Conservation (phyloP, 2,329 filamentous ascomycete genomes). For the Botryotinia calthae region DNA sequence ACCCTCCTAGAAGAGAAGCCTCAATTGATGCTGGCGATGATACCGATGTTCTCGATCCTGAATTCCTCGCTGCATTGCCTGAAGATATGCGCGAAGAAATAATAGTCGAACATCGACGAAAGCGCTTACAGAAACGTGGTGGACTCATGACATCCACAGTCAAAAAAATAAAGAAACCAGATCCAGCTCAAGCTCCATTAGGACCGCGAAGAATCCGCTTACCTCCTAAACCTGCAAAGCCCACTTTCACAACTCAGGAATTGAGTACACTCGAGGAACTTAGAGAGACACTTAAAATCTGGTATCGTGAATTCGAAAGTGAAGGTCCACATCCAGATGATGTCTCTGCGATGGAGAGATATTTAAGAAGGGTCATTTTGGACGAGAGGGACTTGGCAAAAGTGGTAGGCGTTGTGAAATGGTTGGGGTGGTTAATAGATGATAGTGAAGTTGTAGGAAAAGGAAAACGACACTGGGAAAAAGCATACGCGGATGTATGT, state of each 20-base stretch:
- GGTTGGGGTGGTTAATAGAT: constrained; percentile 59
- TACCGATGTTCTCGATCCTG: constrained; percentile 50
- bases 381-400: constrained; percentile 80
- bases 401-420: constrained; percentile 65
- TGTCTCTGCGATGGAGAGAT: constrained; percentile 69
- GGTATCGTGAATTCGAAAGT: constrained; percentile 68
- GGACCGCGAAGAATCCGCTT: constrained; percentile 43
- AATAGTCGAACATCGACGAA: constrained; percentile 66
- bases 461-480: constrained; percentile 47
- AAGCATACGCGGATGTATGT: constrained; percentile 47
- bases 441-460: constrained; percentile 38
- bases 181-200: constrained; percentile 19
- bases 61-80: constrained; percentile 79
- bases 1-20: constrained; percentile 43
- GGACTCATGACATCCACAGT: constrained; percentile 40
- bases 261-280: constrained; percentile 60
- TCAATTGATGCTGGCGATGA: constrained; percentile 64
- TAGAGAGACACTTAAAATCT: constrained; percentile 69
- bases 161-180: constrained; percentile 30
- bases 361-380: constrained; percentile 66
- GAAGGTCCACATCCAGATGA: constrained; percentile 80
- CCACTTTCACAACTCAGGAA: constrained; percentile 61
- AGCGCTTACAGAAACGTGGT: constrained; percentile 52
- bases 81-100: constrained; percentile 78
- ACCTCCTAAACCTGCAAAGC: constrained; percentile 50